Evolutionary conservation across 495 filamentous ascomycete species (phyloP), one percentile per base, ranked within the genome.

Genomic region (Penicillium desertorum): DNA sequence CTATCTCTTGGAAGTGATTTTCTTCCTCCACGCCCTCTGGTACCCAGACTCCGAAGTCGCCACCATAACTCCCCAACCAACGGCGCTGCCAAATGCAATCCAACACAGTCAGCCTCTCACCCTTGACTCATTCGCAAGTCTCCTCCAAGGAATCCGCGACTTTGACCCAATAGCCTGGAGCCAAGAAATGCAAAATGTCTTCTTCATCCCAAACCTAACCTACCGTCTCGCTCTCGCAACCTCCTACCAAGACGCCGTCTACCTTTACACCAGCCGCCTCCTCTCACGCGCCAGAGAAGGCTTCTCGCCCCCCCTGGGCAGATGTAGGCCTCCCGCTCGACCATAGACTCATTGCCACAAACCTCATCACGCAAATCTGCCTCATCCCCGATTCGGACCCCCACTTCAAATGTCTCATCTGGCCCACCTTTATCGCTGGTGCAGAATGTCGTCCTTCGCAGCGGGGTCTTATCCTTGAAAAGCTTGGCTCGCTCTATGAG

Each of bases 401-500:
- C 11, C 76, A 79, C 55, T 78, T 78, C 67, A 79, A 79, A 62
- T 78, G 76, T 50, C 71, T 76, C 32, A 78, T 79, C 20, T 79
- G 76, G 76, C 75, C 75, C 0, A 71, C 76, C 4, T 79, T 79
- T 62, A 79, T 79, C 46, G 75, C 75, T 2, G 76, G 76, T 49
- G 76, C 74, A 3, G 76, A 79, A 50, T 76, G 72, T 42, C 67
- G 72, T 10, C 51, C 69, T 12, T 62, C 68, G 17, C 71, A 75
- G 23, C 71, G 76, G 0, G 60, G 67, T 1, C 59, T 74, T 16
- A 63, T 76, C 11, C 64, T 79, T 4, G 68, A 75, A 23, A 71
- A 62, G 9, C 67, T 79, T 3, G 65, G 67, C 9, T 57, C 65
- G 3, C 56, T 79, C 10, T 79, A 74, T 62, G 69, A 76, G 36